phyloP scores from a whole-genome alignment of 805 yeast species.

The Saccharomycopsis sp. region DNA sequence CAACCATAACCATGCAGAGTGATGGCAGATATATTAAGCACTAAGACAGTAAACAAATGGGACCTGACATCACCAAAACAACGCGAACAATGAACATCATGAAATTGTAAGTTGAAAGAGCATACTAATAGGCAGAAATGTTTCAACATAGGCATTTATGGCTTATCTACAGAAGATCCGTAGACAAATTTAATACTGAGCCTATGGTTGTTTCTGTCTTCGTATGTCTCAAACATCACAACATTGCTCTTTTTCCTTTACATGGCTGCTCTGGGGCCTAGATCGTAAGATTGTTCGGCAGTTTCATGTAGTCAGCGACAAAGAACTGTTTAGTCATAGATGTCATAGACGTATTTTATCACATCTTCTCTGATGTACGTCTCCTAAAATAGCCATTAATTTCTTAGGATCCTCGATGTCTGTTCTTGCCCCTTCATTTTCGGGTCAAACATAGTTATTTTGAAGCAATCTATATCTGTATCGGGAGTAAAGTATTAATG shows the following conservation, averaged over 20 bases:
- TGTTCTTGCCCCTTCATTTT: not conserved
- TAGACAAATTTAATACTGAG: not conserved
- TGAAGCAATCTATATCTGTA: no score
- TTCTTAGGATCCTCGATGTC: no score
- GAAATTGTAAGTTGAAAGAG: not conserved
- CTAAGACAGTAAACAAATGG: not conserved
- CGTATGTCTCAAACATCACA: not conserved
- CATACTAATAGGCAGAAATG: not conserved
- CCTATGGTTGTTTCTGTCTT: not conserved
- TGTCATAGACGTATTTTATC: not conserved
- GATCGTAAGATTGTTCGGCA: not conserved
- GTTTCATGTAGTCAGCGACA: not conserved
- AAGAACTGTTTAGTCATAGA: no score
- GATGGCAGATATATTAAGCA: no score
- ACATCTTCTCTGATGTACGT: not conserved
- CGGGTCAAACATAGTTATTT: not conserved
- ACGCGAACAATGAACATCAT: not conserved
- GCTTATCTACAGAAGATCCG: not conserved
- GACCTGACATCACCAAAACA: not conserved
- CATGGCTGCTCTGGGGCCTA: not conserved
- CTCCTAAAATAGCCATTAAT: not conserved
- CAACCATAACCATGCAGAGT: no score
- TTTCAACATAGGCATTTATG: not conserved
- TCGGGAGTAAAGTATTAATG: no score
- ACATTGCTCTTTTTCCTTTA: not conserved